Conservation (phyloP, 2,329 filamentous ascomycete genomes). For the Nigrospora osmanthi region DNA sequence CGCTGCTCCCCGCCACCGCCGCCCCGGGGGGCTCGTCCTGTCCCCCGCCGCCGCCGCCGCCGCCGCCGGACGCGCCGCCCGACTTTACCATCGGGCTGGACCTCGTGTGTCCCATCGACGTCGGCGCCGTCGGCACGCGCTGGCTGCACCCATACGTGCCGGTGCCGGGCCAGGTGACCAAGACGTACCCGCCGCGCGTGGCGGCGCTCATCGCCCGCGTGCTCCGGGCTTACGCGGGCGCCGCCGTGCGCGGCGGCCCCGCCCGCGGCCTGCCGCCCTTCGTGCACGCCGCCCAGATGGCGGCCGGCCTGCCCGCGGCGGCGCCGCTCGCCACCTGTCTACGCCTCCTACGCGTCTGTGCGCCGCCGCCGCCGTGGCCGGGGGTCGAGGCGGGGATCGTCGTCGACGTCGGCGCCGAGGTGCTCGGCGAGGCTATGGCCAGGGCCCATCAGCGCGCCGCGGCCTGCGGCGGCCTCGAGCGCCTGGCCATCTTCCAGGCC, state of each 20-base stretch:
- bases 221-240: slow-evolving; percentile 34
- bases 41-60: neutral
- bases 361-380: slow-evolving; percentile 24
- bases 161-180: slow-evolving; percentile 30
- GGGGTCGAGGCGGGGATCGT: slow-evolving; percentile 21
- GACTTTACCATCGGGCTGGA: slow-evolving; percentile 25
- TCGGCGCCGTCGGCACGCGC: slow-evolving; percentile 36
- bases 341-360: slow-evolving; percentile 30
- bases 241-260: slow-evolving; percentile 21
- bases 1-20: neutral
- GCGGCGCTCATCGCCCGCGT: slow-evolving; percentile 30
- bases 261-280: slow-evolving; percentile 30
- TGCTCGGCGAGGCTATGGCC: slow-evolving; percentile 35
- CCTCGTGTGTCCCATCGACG: slow-evolving; percentile 36
- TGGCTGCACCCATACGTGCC: slow-evolving; percentile 41
- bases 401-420: slow-evolving; percentile 26
- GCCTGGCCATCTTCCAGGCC: slow-evolving; percentile 40
- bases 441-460: slow-evolving; percentile 21
- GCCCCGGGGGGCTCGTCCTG: neutral
- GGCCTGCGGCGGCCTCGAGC: slow-evolving; percentile 17
- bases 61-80: slow-evolving; percentile 4
- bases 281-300: slow-evolving; percentile 30
- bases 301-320: slow-evolving; percentile 7
- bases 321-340: slow-evolving; percentile 31
- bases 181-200: slow-evolving; percentile 29